Evolutionary conservation across 306 rosid species (phyloP), one percentile per base, ranked within the genome.

Genomic region (Trichosanthes cucumerina): DNA sequence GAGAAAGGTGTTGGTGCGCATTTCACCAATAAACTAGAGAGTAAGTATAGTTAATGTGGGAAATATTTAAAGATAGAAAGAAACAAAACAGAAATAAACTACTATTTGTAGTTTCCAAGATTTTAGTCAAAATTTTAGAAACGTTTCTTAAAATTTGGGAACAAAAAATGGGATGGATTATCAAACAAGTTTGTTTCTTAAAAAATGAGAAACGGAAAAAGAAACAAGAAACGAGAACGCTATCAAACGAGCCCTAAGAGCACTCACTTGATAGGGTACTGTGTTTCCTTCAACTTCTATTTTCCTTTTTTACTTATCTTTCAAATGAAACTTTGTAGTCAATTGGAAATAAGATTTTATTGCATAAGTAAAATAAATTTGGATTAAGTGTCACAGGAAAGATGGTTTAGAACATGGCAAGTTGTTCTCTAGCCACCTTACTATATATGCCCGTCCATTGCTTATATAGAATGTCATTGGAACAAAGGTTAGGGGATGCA

Each of bases 181-280:
- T n/a, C n/a, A n/a, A n/a, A n/a, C n/a, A n/a, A n/a, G n/a, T n/a
- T n/a, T n/a, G n/a, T n/a, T n/a, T n/a, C n/a, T n/a, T n/a, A n/a
- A n/a, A 75, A 95, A 88, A 80, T 96, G 92, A 83, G 86, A 84
- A 56, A 21, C 80, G 75, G 92, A 88, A 82, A 86, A 83, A 80
- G 97, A 91, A 81, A 86, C 88, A 62, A 97, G 91, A 84, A 88
- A 83, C 28, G 87, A 92, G 26, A 88, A 97, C n/a, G n/a, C n/a
- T n/a, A n/a, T n/a, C n/a, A n/a, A 88, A 90, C 97, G 88, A 95
- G 97, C n/a, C n/a, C n/a, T n/a, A 78, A 91, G 98, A 89, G 98
- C n/a, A 91, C 80, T 92, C 97, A 57, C 92, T 95, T 81, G 97
- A 95, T 83, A 90, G 80, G 93, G 97, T 93, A 93, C 81, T 73